Base-by-base conservation (phyloP, 1,284 basidiomycete genomes). In the Fistulina hepatica region DNA sequence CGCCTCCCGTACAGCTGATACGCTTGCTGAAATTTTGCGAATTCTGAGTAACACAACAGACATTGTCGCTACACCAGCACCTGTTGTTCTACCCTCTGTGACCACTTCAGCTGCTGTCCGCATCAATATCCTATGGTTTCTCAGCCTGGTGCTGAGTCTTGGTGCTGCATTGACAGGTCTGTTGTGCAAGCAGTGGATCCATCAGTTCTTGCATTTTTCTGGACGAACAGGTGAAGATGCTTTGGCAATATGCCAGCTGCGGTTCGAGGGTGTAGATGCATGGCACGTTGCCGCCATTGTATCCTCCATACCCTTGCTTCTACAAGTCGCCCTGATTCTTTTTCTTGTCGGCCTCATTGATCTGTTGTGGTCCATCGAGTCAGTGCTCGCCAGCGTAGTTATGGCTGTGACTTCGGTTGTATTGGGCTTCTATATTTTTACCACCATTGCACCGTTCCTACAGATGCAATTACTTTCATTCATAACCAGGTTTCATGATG, bases 181-280 rank as follows among this genome's bases (percentile, higher is more conserved):
- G 59, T 54, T 67, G 1, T 59, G 58, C 7, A 66, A 67, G 37
- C 65, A 66, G 47, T 69, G 66, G 66, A 49, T 67, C 6, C 58
- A 64, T 33, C 52, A 53, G 21, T 64, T 61, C 32, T 46, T 48
- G 2, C 56, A 58, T n/a, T 53, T 55, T 35, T 20, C 22, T n/a
- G 22, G 12, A 12, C 16, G 11, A 10, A 5, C 15, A 10, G 28
- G 21, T 3, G n/a, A 19, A n/a, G 21, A 27, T 12, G 21, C 23
- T 10, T 21, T 25, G 6, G 26, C 23, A 9, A 26, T 32, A 3
- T 57, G 63, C 3, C 62, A 65, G 42, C 48, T 50, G 9, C 49
- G 57, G 30, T 58, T 55, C 42, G 52, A 53, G 40, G 51, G 59
- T 27, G 40, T 66, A 10, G 44, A 56, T 22, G 49, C 47, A 2